Evolutionary conservation across 83 land plant species (phyloP).

Genomic region (Diphasiastrum complanatum): DNA sequence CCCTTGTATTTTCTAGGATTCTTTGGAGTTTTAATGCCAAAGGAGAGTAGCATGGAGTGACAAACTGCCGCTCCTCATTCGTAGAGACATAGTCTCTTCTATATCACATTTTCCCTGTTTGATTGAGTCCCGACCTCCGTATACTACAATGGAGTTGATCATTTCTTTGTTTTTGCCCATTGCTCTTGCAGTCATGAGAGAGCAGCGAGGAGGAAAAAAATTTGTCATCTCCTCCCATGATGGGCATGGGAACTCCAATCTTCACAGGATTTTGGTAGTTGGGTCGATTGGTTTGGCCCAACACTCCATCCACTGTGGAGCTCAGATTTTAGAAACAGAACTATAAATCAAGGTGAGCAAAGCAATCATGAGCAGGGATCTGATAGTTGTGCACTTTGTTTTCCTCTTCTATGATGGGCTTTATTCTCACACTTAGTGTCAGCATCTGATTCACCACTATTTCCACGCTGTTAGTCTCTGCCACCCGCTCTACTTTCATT

Average conservation of each 20-base stretch:
- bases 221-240: slow-evolving; percentile 64
- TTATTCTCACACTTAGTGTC: slow-evolving; percentile 32
- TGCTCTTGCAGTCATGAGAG: slow-evolving; percentile 42
- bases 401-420: slow-evolving; percentile 52
- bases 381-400: slow-evolving; percentile 41
- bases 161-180: no score
- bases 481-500: slow-evolving; percentile 22
- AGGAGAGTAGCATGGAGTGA: no score
- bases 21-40: no score
- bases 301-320: slow-evolving; percentile 49
- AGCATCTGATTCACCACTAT: slow-evolving; percentile 31
- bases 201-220: slow-evolving; percentile 42
- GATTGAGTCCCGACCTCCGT: no score
- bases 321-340: slow-evolving; percentile 24
- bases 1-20: no score
- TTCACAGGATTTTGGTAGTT: slow-evolving; percentile 54
- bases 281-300: slow-evolving; percentile 73
- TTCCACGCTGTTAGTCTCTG: slow-evolving; percentile 24
- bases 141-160: no score
- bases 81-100: no score
- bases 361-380: slow-evolving; percentile 41
- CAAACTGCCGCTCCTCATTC: no score
- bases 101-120: no score
- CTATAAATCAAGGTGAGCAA: slow-evolving; percentile 57
- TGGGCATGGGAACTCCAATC: slow-evolving; percentile 65